Base-by-base conservation (phyloP, 2,329 filamentous ascomycete genomes). In the Botrytis elliptica region DNA sequence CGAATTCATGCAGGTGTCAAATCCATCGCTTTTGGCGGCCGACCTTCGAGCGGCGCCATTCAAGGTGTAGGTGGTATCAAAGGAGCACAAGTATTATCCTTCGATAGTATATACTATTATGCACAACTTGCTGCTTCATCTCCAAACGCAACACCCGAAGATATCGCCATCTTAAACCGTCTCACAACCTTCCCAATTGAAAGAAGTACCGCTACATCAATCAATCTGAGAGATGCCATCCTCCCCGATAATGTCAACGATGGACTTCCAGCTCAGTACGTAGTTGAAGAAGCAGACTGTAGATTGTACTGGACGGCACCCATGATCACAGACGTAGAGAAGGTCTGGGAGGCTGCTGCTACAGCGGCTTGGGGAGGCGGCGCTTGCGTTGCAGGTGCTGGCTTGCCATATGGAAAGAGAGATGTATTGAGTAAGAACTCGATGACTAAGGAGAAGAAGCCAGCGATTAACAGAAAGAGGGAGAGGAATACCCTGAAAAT, bases 11-110 rank as follows among this genome's bases (percentile, higher is more conserved):
- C 83, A 46, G 85, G 86, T 36, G 86, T 91, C 3, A 86, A 86
- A 75, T 87, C 86, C 52, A 84, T 91, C 64, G 84, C 85, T 1
- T 83, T 90, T 38, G 90, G 91, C 16, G 91, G 91, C 2, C 86
- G 88, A 1, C 87, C 90, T 0, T 81, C 82, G 18, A 77, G 83
- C 0, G 82, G 82, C 0, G 85, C 86, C 0, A 92, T 91, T 83
- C 89, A 91, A 82, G 86, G 85, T 7, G 84, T 91, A 29, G 89
- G 90, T n/a, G 91, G 90, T n/a, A 86, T 89, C 66, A 89, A 91
- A 77, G 91, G 90, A 46, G 82, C 83, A 0, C 83, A 86, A 74
- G 79, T 77, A 33, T 49, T 75, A n/a, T 25, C 20, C 7, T 81
- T 75, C 40, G 14, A 38, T 1, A 71, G 74, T 33, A 77, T 81